Evolutionary conservation across 257 asterid genomes (phyloP).

Genomic region (Solanum etuberosum): DNA sequence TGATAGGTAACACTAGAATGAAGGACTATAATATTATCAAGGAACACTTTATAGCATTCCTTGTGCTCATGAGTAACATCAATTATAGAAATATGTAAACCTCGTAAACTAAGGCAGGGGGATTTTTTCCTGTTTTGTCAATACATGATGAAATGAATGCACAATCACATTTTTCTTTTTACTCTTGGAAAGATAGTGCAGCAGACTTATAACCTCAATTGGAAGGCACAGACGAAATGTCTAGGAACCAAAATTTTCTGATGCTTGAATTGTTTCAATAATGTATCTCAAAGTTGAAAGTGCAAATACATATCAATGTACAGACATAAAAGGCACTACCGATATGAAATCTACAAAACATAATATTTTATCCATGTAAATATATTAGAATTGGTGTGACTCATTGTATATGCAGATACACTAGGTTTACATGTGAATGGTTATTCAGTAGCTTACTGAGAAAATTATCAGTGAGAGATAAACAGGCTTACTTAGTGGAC

Average conservation of each 20-base stretch:
- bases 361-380: neutral
- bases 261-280: neutral
- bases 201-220: neutral
- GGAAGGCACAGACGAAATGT: neutral
- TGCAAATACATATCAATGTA: neutral
- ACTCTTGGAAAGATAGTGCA: neutral
- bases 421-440: neutral
- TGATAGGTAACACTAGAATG: neutral
- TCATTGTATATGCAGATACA: neutral
- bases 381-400: neutral
- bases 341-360: neutral
- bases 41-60: neutral
- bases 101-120: neutral
- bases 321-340: neutral
- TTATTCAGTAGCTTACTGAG: neutral
- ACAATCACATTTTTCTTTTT: neutral
- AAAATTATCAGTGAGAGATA: neutral
- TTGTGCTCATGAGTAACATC: neutral
- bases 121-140: neutral
- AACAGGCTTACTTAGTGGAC: slow-evolving; percentile 54
- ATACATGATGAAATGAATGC: neutral
- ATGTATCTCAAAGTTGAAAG: neutral
- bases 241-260: neutral
- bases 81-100: neutral
- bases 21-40: neutral